Percentiles rank a stretch among this genome's conserved stretches.
Conservation (phyloP, 176 grass and related monocot genomes). For the Oryza australiensis region DNA sequence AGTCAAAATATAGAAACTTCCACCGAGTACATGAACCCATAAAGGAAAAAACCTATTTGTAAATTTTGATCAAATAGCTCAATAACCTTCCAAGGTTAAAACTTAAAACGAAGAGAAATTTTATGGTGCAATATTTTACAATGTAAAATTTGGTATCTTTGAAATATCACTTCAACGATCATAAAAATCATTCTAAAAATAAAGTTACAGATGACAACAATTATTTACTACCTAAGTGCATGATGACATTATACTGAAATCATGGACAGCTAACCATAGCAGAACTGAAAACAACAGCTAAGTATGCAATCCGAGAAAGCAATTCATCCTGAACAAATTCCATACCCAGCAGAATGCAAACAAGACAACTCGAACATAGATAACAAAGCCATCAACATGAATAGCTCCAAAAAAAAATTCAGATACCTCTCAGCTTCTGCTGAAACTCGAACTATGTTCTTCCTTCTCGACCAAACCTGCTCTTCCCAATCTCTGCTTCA, state of each 20-base stretch:
- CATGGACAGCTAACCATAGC: background rate
- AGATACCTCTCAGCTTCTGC: constrained; percentile 2
- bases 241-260: background rate
- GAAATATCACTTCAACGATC: background rate
- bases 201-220: background rate
- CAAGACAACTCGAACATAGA: background rate
- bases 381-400: background rate
- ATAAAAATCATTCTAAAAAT: background rate
- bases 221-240: background rate
- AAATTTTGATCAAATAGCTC: background rate
- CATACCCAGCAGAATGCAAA: background rate
- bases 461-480: background rate
- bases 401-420: background rate
- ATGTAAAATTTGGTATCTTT: background rate
- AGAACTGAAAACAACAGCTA: background rate
- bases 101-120: background rate
- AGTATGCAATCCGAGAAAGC: background rate
- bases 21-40: background rate
- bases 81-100: too few species aligned
- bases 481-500: background rate
- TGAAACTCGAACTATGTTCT: background rate
- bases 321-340: background rate
- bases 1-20: constrained; percentile 26
- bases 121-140: background rate
- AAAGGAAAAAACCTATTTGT: background rate